Base-by-base conservation (phyloP, 2,329 filamentous ascomycete species). In the Blastomyces emzantsi region DNA sequence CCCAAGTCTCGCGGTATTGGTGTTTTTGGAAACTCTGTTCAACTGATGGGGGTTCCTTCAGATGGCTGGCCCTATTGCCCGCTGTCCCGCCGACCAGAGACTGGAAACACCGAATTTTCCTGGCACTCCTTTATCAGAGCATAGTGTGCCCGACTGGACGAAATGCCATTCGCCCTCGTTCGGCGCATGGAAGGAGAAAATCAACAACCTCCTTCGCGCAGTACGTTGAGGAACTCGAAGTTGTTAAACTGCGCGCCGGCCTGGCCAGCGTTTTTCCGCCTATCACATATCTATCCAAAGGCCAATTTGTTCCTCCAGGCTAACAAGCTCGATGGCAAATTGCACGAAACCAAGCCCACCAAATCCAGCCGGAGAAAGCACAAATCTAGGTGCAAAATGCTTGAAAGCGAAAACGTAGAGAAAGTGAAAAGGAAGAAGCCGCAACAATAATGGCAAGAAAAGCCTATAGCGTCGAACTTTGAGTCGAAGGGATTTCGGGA, bases 101-200 rank as follows among this genome's bases (percentile, higher is more conserved):
- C 45, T 49, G 45, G 45, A 49, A n/a, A 9, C 45, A 22, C 5
- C 8, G 45, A 49, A n/a, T 49, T 49, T 11, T 49, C 45, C 2
- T 25, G 19, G 47, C 6, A 25, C 47, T 51, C 47, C 11, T 82
- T 82, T 73, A 81, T 82, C 65, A 73, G 76, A 13, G 74, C 13
- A 25, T 41, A n/a, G 43, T 45, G 43, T 45, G 17, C 43, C 43
- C 3, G 43, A n/a, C 15, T 45, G 19, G 43, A 45, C 43, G 15
- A 45, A 45, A n/a, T 45, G 13, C 43, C 43, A 45, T 45, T 8
- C 15, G 17, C 43, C 43, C 6, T 45, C 43, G 43, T 45, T 45
- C 19, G 43, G 17, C 6, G 17, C 3, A 7, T 19, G 43, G 17
- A 45, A 45, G 43, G 43, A 47, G 8, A 5, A 47, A 22, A 47